These are phyloP conservation scores for Fusarium goolgardi DNA, from an alignment of 2,329 filamentous ascomycete genomes.

Conservation along the genomic window DNA sequence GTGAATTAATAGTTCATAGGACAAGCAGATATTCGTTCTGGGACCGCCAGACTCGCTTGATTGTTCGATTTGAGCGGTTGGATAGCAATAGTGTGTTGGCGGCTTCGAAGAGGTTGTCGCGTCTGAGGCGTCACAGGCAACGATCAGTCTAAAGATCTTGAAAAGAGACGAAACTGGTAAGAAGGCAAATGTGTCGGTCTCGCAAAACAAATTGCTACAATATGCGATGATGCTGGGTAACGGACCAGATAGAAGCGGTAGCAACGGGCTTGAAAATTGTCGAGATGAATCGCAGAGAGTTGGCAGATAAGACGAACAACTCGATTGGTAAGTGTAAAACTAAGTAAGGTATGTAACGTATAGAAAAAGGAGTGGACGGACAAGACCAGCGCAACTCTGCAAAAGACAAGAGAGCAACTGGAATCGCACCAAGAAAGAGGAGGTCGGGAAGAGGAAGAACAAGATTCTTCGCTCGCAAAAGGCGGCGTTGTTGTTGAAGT, in stretches of 20 bases:
- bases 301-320: constrained; percentile 45
- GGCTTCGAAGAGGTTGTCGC: constrained; percentile 21
- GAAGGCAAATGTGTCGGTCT: constrained; percentile 24
- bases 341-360: constrained; percentile 46
- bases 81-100: constrained; percentile 9
- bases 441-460: constrained; percentile 43
- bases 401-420: constrained; percentile 61
- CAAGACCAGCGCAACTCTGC: constrained; percentile 66
- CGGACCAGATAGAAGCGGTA: constrained; percentile 41
- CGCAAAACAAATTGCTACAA: constrained; percentile 20
- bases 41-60: constrained; percentile 21
- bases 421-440: constrained; percentile 64
- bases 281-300: constrained; percentile 40
- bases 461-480: constrained; percentile 46
- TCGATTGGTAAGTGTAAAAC: constrained; percentile 31
- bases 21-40: constrained; percentile 25
- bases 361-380: constrained; percentile 68
- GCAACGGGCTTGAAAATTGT: constrained; percentile 36
- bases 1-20: constrained; percentile 56
- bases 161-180: constrained; percentile 11
- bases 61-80: constrained; percentile 15
- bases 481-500: constrained; percentile 42
- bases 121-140: constrained; percentile 34
- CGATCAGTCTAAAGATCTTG: constrained; percentile 40
- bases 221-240: constrained; percentile 27